Evolutionary conservation across 2,329 filamentous ascomycete species (phyloP).

Genomic region (Blumeriella jaapii): DNA sequence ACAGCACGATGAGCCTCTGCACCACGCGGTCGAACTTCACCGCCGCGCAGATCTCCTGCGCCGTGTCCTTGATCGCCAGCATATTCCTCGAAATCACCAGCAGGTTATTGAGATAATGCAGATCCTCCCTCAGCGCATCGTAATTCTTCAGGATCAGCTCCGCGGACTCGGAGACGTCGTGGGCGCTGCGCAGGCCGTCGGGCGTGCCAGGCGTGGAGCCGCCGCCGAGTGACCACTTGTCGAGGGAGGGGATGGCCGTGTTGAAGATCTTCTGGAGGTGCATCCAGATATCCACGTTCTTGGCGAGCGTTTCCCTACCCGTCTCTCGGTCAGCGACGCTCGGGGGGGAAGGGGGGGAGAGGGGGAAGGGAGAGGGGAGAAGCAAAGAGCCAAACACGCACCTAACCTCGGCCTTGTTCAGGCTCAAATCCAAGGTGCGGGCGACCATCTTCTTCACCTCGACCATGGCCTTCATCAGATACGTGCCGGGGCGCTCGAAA

Average conservation of each 20-base stretch:
- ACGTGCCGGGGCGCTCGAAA: constrained; percentile 43
- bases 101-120: constrained; percentile 52
- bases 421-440: constrained; percentile 52
- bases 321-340: no score
- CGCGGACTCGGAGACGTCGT: constrained; percentile 51
- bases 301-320: constrained; percentile 46
- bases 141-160: constrained; percentile 53
- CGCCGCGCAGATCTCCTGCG: constrained; percentile 53
- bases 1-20: constrained; percentile 53
- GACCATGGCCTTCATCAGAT: constrained; percentile 43
- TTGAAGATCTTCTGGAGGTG: constrained; percentile 51
- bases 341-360: no score
- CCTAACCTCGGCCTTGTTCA: constrained; percentile 46
- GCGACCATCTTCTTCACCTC: constrained; percentile 46
- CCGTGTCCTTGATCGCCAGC: constrained; percentile 51
- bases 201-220: constrained; percentile 41
- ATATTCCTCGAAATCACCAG: constrained; percentile 57
- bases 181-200: constrained; percentile 41
- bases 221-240: constrained; percentile 46
- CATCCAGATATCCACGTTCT: constrained; percentile 55
- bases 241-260: constrained; percentile 48
- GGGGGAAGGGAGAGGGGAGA: no score
- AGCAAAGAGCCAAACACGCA: no score
- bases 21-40: constrained; percentile 56
- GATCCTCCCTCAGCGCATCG: constrained; percentile 46